Conservation (phyloP, 2,329 filamentous ascomycete genomes). For the Hymenoscyphus repandus region DNA sequence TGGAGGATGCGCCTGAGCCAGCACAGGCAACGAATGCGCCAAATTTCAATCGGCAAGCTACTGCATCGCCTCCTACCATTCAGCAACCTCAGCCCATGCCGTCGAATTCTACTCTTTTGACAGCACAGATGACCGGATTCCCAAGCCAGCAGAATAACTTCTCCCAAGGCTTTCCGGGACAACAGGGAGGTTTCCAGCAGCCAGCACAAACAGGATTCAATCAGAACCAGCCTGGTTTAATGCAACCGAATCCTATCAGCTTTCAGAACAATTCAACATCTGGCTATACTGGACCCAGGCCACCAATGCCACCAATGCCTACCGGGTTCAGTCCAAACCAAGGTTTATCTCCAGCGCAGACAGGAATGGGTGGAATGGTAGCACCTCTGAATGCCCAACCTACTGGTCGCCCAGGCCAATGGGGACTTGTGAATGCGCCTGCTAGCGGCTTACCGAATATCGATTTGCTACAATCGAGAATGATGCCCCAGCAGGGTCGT, state of each 20-base stretch:
- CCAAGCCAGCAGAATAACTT: constrained; percentile 45
- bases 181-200: constrained; percentile 39
- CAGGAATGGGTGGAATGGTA: constrained; percentile 51
- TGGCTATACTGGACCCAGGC: constrained; percentile 74
- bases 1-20: constrained; percentile 61
- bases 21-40: constrained; percentile 59
- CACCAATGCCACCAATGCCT: constrained; percentile 79
- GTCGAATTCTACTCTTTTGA: constrained; percentile 62
- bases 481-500: constrained; percentile 95
- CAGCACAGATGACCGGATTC: constrained; percentile 65
- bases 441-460: constrained; percentile 88
- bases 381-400: constrained; percentile 82
- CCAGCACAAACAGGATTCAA: constrained; percentile 48
- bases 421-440: constrained; percentile 96
- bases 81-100: constrained; percentile 70
- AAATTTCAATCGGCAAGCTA: constrained; percentile 57
- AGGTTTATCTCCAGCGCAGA: constrained; percentile 54
- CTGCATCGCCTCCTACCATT: constrained; percentile 46
- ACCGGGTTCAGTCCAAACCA: constrained; percentile 62
- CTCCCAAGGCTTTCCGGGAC: constrained; percentile 39
- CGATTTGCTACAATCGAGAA: constrained; percentile 81
- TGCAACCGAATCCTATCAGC: constrained; percentile 67
- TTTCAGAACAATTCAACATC: constrained; percentile 65
- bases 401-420: constrained; percentile 87
- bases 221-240: constrained; percentile 49